Evolutionary conservation across 805 yeast species (phyloP), one percentile per base, ranked within the genome.

Genomic region (Schwanniomyces pseudopolymorphus): DNA sequence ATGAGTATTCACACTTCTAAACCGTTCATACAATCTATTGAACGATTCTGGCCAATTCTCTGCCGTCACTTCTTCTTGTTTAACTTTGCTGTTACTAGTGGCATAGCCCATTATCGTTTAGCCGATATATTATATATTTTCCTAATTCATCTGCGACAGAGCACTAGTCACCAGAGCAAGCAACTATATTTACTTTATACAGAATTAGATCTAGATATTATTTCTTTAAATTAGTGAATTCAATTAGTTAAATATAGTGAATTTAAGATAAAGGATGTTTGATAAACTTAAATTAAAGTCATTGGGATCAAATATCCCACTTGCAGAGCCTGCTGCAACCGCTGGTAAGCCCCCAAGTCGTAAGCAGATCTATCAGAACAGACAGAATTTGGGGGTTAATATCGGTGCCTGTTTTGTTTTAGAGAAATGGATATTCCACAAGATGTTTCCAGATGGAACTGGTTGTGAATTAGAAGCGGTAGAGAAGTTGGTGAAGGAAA

Each of bases 331-430:
- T 2, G 67, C 67, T 4, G 65, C 54, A 3, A 49, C 57, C 17
- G 53, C 58, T 2, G 64, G 60, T 9, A 52, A 57, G 25, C 49
- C 58, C 3, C 81, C 78, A 4, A 57, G 74, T 7, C 60, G 58
- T 43, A 68, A 64, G 35, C 73, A 82, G 20, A 75, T 87, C n/a
- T 82, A 74, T 56, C 84, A 78, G 55, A 66, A 75, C 17, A 69
- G 94, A 43, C 69, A 69, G 54, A 87, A 88, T 59, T 83, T 79
- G 59, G 98, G 97, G 5, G 96, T 88, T 26, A 91, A 90, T 63
- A 69, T 91, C 35, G 98, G 98, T 0, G 78, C 90, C 0, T 65
- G 85, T 47, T 91, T 90, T 62, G 84, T 90, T 1, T 72, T 81
- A 39, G 97, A 91, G 60, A 83, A 82, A 55, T 91, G 88, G 83